These are phyloP conservation scores for Apiospora sp. DNA, from an alignment of 2,329 filamentous ascomycete species.

Conservation along the genomic window DNA sequence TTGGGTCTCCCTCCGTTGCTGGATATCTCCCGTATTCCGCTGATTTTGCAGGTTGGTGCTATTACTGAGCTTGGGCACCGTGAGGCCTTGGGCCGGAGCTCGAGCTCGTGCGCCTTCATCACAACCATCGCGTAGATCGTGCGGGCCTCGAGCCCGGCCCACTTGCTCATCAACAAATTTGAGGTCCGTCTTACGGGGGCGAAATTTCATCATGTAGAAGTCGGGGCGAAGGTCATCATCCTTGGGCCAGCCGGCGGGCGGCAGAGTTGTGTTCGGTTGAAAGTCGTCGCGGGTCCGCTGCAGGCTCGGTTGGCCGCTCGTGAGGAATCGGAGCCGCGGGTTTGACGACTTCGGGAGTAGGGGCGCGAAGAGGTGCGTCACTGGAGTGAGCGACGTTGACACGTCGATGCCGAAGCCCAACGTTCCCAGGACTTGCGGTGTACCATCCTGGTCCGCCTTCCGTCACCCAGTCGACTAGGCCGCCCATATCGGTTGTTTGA, in stretches of 20 bases:
- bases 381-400: slow-evolving; percentile 49
- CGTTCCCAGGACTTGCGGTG: slow-evolving; percentile 52
- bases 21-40: slow-evolving; percentile 41
- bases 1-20: slow-evolving; percentile 48
- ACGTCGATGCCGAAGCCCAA: slow-evolving; percentile 60
- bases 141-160: slow-evolving; percentile 38
- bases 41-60: slow-evolving; percentile 34
- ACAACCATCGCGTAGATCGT: not conserved
- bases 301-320: slow-evolving; percentile 49
- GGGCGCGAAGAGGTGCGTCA: slow-evolving; percentile 50
- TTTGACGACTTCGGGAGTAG: slow-evolving; percentile 51
- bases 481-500: slow-evolving; percentile 56
- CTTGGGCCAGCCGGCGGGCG: slow-evolving; percentile 22
- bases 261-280: slow-evolving; percentile 42
- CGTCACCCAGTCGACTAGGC: slow-evolving; percentile 49
- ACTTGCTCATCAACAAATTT: slow-evolving; percentile 58
- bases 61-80: slow-evolving; percentile 49
- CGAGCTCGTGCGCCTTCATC: slow-evolving; percentile 15
- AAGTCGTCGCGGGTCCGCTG: slow-evolving; percentile 35
- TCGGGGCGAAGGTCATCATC: not conserved
- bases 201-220: slow-evolving; percentile 40
- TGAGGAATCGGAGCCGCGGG: slow-evolving; percentile 58
- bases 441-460: slow-evolving; percentile 33
- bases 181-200: slow-evolving; percentile 50
- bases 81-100: slow-evolving; percentile 29